These are phyloP conservation scores for Suillus subluteus DNA, from an alignment of 768 basidiomycete species.

Conservation along the genomic window DNA sequence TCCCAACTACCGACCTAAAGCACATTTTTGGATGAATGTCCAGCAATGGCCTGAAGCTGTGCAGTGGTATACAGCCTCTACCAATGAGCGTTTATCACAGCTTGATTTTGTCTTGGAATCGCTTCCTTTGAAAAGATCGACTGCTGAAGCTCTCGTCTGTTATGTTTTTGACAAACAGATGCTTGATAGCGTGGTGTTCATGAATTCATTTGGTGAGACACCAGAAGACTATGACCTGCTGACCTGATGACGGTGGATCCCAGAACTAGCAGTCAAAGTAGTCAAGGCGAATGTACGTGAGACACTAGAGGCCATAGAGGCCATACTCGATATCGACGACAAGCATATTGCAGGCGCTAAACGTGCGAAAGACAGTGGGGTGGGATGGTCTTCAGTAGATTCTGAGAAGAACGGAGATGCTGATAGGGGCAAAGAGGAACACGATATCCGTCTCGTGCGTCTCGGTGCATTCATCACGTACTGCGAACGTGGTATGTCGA, in stretches of 20 bases:
- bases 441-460: neutral
- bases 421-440: neutral
- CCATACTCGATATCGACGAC: neutral
- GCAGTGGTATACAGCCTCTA: neutral
- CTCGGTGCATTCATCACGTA: neutral
- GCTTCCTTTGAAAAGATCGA: neutral
- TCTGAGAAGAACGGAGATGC: neutral
- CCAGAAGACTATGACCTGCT: neutral
- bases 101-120: neutral
- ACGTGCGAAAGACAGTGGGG: neutral
- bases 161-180: neutral
- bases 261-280: neutral
- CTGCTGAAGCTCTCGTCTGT: neutral
- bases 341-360: neutral
- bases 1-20: slow-evolving; percentile 7
- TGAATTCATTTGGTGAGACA: neutral
- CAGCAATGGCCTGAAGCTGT: slow-evolving; percentile 6
- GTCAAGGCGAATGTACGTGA: neutral
- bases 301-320: neutral
- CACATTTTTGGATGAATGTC: slow-evolving; percentile 5
- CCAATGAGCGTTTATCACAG: neutral
- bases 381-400: neutral
- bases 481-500: slow-evolving; percentile 1
- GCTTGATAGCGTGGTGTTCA: neutral
- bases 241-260: neutral